Conservation (phyloP, 1,139 yeast genomes). For the Hansenula lynferdii region DNA sequence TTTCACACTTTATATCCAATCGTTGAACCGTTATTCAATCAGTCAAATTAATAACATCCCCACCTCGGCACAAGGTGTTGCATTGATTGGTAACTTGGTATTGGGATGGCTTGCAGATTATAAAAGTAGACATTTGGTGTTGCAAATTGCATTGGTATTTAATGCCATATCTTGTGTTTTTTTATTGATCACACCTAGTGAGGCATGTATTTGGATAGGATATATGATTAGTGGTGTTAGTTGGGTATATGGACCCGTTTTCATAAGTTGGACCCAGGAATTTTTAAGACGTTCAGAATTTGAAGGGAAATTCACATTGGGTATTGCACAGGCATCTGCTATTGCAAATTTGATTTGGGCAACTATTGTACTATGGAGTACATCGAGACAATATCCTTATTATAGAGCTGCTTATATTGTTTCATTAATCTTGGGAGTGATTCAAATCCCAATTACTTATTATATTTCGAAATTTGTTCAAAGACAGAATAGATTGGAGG, state of each 20-base stretch:
- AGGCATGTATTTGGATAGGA: slow-evolving; percentile 4
- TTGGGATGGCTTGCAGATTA: slow-evolving; percentile 6
- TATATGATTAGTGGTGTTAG: slow-evolving; percentile 5
- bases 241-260: slow-evolving; percentile 6
- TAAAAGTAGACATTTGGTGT: slow-evolving; percentile 1
- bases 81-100: slow-evolving; percentile 3
- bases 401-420: slow-evolving; percentile 5
- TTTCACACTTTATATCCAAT: slow-evolving; percentile 3
- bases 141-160: slow-evolving; percentile 1
- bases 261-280: slow-evolving; percentile 5
- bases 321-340: slow-evolving; percentile 4
- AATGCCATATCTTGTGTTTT: slow-evolving; percentile 2
- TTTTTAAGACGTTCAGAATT: slow-evolving; percentile 2
- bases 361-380: slow-evolving; percentile 4
- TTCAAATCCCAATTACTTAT: slow-evolving; percentile 3
- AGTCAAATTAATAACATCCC: slow-evolving; percentile 4
- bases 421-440: background rate
- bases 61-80: slow-evolving; percentile 6
- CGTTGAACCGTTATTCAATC: slow-evolving; percentile 1
- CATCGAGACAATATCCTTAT: slow-evolving; percentile 2
- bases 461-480: background rate
- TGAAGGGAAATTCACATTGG: slow-evolving; percentile 3
- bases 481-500: slow-evolving; percentile 1
- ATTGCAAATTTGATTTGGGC: slow-evolving; percentile 6
- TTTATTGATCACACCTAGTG: slow-evolving; percentile 2